These are phyloP conservation scores for Mucor sp. DNA, from an alignment of 371 early-diverging fungal species.

Conservation along the genomic window DNA sequence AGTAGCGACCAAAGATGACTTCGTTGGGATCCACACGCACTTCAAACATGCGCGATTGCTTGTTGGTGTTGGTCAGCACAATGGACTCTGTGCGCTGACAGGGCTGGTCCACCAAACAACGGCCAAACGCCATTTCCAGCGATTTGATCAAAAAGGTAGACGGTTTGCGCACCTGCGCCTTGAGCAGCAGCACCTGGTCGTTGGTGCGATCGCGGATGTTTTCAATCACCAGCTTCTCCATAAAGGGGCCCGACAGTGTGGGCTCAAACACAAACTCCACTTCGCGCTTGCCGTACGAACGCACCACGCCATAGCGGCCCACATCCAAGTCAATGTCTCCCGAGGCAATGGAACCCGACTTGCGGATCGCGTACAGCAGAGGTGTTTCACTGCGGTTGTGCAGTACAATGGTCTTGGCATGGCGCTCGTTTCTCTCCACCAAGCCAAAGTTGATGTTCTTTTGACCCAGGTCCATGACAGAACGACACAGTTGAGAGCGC, in stretches of 20 bases:
- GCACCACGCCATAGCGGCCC: constrained; percentile 84
- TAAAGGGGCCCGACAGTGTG: constrained; percentile 82
- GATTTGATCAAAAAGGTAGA: constrained; percentile 86
- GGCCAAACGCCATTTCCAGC: constrained; percentile 77
- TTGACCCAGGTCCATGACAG: constrained; percentile 93
- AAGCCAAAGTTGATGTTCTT: constrained; percentile 96
- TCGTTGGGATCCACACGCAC: constrained; percentile 77
- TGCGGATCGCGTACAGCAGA: constrained; percentile 88
- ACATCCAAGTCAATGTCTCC: constrained; percentile 85
- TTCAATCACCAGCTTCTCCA: constrained; percentile 87
- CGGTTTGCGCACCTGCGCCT: constrained; percentile 91
- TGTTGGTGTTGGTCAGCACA: constrained; percentile 80
- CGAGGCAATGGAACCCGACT: constrained; percentile 95
- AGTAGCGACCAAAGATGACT: constrained; percentile 60
- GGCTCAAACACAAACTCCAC: constrained; percentile 94
- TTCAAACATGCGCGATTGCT: constrained; percentile 81
- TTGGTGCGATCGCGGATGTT: constrained; percentile 90
- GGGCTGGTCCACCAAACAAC: constrained; percentile 59
- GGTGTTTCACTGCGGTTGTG: constrained; percentile 92
- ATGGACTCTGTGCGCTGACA: constrained; percentile 53
- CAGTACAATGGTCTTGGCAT: constrained; percentile 88
- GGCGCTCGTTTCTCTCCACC: constrained; percentile 85
- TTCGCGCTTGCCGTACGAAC: constrained; percentile 90
- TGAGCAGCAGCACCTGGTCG: constrained; percentile 79
- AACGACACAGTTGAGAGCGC: constrained; percentile 80